Evolutionary conservation across 257 asterid genomes (phyloP), one percentile per base, ranked within the genome.

Genomic region (Solanum piurae): DNA sequence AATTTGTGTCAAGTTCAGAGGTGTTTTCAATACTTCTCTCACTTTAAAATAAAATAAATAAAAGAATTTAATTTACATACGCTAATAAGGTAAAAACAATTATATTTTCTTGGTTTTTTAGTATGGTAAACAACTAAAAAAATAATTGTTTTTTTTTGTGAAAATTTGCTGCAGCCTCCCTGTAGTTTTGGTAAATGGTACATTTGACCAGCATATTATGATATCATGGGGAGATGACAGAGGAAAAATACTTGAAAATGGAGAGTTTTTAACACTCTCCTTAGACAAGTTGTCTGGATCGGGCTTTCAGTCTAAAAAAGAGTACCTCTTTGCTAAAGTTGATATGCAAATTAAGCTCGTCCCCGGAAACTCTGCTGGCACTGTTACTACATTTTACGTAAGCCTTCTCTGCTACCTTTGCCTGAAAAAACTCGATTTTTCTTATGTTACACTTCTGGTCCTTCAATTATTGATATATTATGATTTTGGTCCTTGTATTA

Each of bases 381-480:
- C 98, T 0, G 95, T 95, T 92, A 94, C 98, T n/a, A 95, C 98
- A 20, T 95, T 94, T 44, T 95, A 95, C 52, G 98, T 95, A 91
- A 93, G 96, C 16, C 9, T 66, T 49, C 2, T 38, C 5, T 64
- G 3, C 0, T 38, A 29, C n/a, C 5, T 60, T 73, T 36, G 4
- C 3, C 5, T 9, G 46, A 34, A 20, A 73, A 20, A 73, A 12
- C 1, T 68, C 1, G 0, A 12, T 12, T 27, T 12, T 27, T 66
- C 31, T 5, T 27, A 37, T 74, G 33, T 75, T 12, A 11, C 6
- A 23, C 3, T 75, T 37, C 0, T 37, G 52, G 21, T 38, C 55
- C 33, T 38, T 73, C 4, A 20, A 5, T 73, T 73, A 73, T 34
- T 18, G 9, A 3, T 7, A 18, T 14, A 33, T 72, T 33, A 33